Conservation (phyloP, 208 protist species). For the Trypanosoma vivax region DNA sequence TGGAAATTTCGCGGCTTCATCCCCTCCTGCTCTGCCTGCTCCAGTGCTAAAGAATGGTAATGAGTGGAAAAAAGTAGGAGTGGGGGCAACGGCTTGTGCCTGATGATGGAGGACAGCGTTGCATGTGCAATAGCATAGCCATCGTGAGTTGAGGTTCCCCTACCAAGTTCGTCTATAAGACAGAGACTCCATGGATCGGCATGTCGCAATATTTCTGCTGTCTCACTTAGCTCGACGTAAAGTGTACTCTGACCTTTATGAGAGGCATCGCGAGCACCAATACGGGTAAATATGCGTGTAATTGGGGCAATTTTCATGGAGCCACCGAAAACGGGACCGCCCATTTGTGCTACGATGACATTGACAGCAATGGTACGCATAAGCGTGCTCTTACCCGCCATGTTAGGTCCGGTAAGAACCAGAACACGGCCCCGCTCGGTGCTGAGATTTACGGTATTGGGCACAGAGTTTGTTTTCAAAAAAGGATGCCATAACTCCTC, state of each 20-base stretch:
- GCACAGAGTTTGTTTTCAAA: conserved; percentile 41
- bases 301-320: conserved; percentile 68
- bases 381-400: conserved; percentile 98
- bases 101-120: conserved; percentile 77
- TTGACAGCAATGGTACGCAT: conserved; percentile 93
- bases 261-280: conserved; percentile 95
- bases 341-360: conserved; percentile 95
- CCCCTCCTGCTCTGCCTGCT: conserved; percentile 23
- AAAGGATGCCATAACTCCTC: conserved; percentile 33
- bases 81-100: conserved; percentile 32
- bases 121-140: conserved; percentile 96
- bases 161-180: conserved; percentile 97
- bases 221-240: conserved; percentile 95
- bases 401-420: conserved; percentile 97
- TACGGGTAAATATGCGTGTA: conserved; percentile 96
- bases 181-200: conserved; percentile 93
- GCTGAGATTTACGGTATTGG: conserved; percentile 51
- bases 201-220: conserved; percentile 79
- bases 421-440: conserved; percentile 46
- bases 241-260: conserved; percentile 97
- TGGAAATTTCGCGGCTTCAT: neutral
- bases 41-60: conserved; percentile 94
- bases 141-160: conserved; percentile 97
- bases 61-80: conserved; percentile 96
- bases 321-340: conserved; percentile 90